phyloP scores from a whole-genome alignment of 2,329 filamentous ascomycete genomes.

The Neofusicoccum umdonicola region DNA sequence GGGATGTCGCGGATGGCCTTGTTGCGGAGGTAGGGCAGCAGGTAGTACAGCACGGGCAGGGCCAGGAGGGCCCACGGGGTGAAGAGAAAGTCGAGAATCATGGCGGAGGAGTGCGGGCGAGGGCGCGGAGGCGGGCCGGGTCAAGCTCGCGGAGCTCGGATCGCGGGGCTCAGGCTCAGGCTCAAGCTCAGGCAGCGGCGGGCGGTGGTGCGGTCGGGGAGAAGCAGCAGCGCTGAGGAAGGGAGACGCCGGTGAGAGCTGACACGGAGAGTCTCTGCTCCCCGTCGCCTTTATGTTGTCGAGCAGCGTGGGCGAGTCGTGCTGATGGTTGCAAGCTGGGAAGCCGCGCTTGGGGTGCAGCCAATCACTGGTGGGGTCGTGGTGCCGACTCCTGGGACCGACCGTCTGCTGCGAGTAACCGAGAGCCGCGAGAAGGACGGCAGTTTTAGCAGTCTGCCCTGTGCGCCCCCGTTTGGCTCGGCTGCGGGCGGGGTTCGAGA shows the following conservation, averaged over 20 bases:
- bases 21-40: slow-evolving; percentile 61
- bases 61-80: slow-evolving; percentile 49
- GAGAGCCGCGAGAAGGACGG: slow-evolving; percentile 13
- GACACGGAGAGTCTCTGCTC: neutral
- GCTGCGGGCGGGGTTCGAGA: neutral
- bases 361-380: neutral
- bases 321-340: neutral
- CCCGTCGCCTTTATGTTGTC: neutral
- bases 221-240: neutral
- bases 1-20: slow-evolving; percentile 56
- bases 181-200: neutral
- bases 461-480: neutral
- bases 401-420: neutral
- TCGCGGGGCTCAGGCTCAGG: neutral
- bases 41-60: slow-evolving; percentile 53
- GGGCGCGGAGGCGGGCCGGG: neutral
- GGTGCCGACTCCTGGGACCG: slow-evolving; percentile 10
- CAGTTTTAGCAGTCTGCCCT: neutral
- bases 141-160: neutral
- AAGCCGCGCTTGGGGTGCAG: neutral
- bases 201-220: neutral
- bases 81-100: slow-evolving; percentile 41
- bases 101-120: neutral
- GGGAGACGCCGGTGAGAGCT: neutral
- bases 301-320: neutral